phyloP scores from a whole-genome alignment of 805 yeast species.

The Saccharomyces cerevisiae region DNA sequence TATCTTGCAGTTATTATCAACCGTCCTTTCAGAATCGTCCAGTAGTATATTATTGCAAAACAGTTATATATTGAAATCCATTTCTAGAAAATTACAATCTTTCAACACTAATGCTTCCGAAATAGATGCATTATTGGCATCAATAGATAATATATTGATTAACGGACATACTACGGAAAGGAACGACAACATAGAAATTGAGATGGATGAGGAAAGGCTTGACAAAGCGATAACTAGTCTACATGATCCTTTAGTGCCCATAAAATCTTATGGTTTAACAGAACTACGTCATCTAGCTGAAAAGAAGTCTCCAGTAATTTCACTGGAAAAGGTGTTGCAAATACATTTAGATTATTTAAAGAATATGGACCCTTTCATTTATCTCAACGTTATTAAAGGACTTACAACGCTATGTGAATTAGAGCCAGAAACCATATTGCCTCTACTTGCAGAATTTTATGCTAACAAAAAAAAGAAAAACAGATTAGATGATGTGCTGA shows the following conservation, averaged over 20 bases:
- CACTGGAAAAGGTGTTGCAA: constrained; percentile 46
- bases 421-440: constrained; percentile 33
- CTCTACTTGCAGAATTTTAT: constrained; percentile 35
- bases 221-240: constrained; percentile 58
- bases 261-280: constrained; percentile 78
- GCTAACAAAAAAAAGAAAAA: constrained; percentile 24
- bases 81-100: constrained; percentile 19
- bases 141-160: not conserved
- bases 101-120: not conserved
- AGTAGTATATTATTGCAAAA: constrained; percentile 12
- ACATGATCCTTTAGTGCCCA: constrained; percentile 73
- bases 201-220: constrained; percentile 33
- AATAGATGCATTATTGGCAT: not conserved
- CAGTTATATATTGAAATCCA: constrained; percentile 22
- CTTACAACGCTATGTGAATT: constrained; percentile 50
- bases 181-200: not conserved
- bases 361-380: constrained; percentile 82
- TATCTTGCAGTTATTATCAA: constrained; percentile 33
- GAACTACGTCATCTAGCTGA: constrained; percentile 49
- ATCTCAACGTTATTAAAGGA: constrained; percentile 76
- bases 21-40: constrained; percentile 30
- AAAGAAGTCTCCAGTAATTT: constrained; percentile 42
- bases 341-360: constrained; percentile 57
- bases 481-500: constrained; percentile 58
- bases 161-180: not conserved